These are phyloP conservation scores for Boletus sensibilis DNA, from an alignment of 768 basidiomycete species.

Conservation along the genomic window DNA sequence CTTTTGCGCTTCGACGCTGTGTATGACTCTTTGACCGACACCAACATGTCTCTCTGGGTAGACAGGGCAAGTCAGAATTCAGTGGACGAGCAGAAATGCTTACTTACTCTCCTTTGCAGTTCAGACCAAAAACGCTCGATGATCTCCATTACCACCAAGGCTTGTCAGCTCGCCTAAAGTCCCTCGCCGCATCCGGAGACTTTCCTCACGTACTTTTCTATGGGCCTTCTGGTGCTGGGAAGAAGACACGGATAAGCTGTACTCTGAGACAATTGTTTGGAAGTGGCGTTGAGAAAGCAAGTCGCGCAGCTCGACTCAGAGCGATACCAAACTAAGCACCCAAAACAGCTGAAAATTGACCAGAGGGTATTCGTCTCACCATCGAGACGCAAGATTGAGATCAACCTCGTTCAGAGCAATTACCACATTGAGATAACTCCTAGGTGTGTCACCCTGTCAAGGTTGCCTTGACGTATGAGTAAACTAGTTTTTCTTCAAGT, in stretches of 20 bases:
- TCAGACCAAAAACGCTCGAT: slow-evolving; percentile 80
- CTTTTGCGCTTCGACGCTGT: not conserved
- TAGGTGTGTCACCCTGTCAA: slow-evolving; percentile 52
- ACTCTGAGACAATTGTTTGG: slow-evolving; percentile 90
- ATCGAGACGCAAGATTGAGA: slow-evolving; percentile 89
- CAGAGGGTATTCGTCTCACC: slow-evolving; percentile 95
- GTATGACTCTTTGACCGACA: not conserved
- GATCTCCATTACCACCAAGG: slow-evolving; percentile 85
- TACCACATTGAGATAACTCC: slow-evolving; percentile 98
- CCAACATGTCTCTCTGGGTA: slow-evolving; percentile 66
- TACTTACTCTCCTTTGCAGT: slow-evolving; percentile 44
- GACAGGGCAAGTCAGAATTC: slow-evolving; percentile 38
- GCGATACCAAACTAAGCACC: not conserved
- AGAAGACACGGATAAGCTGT: slow-evolving; percentile 94
- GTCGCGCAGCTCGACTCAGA: slow-evolving; percentile 13
- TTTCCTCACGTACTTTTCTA: slow-evolving; percentile 99
- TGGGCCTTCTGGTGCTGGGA: slow-evolving; percentile 94
- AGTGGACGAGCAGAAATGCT: not conserved
- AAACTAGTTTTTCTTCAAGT: slow-evolving; percentile 41
- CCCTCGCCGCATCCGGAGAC: slow-evolving; percentile 85
- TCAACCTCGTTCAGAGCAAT: slow-evolving; percentile 97
- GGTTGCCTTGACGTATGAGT: not conserved
- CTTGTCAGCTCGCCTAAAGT: slow-evolving; percentile 75
- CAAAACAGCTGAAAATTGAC: slow-evolving; percentile 87
- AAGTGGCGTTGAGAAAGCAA: slow-evolving; percentile 86